A percentile compares a stretch with the other conserved stretches of the same genome.
Conservation (phyloP, 2,329 filamentous ascomycete genomes). For the Colletotrichum sp. region DNA sequence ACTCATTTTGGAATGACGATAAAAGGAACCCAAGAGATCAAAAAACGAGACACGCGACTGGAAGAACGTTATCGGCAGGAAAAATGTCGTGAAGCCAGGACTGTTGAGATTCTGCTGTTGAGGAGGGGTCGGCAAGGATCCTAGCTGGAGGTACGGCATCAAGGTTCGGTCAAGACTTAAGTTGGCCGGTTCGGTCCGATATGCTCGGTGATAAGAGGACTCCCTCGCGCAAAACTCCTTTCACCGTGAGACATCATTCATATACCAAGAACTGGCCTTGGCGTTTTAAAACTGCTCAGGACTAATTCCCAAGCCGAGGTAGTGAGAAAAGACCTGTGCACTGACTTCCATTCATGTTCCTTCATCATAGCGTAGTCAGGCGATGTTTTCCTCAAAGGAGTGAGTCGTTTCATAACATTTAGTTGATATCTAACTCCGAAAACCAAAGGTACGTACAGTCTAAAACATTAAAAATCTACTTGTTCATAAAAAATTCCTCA, state of each 20-base stretch:
- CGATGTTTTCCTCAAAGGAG: background rate
- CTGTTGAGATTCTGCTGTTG: background rate
- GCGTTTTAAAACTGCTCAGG: background rate
- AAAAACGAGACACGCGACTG: background rate
- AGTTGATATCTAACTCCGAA: background rate
- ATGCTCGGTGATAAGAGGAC: background rate
- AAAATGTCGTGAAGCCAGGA: background rate
- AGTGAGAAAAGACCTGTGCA: background rate
- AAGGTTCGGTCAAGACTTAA: background rate
- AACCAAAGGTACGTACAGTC: background rate
- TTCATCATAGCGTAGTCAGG: background rate
- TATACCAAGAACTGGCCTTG: background rate
- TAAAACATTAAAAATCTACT: background rate
- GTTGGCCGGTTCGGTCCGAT: background rate
- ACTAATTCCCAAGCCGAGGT: background rate
- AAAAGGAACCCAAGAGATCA: background rate
- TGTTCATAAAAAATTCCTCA: slow-evolving; percentile 26
- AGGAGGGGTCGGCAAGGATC: background rate
- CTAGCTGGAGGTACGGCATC: background rate
- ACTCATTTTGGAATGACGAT: background rate
- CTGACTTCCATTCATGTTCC: background rate
- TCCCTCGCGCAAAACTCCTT: background rate
- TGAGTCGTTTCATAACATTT: background rate
- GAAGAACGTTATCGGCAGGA: background rate
- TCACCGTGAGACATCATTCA: background rate